Percentiles rank a stretch among this genome's conserved stretches.
Evolutionary conservation across 768 basidiomycete species (phyloP).

Genomic region (Rossbeevera mucosa): DNA sequence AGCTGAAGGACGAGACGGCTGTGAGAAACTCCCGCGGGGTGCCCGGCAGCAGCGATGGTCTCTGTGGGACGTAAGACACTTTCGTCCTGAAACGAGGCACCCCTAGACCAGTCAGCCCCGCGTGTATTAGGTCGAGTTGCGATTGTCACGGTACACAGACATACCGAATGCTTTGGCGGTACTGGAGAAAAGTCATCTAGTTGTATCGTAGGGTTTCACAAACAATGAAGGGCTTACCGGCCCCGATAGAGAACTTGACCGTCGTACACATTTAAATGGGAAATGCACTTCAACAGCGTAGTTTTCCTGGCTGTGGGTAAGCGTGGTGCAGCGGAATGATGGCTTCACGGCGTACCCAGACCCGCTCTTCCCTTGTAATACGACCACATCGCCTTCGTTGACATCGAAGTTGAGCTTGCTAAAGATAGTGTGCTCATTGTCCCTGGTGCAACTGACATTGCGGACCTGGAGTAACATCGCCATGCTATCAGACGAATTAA

Average conservation of each 20-base stretch:
- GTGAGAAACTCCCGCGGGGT: slow-evolving; percentile 71
- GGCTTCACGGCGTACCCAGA: slow-evolving; percentile 46
- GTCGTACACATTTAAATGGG: slow-evolving; percentile 69
- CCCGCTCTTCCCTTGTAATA: slow-evolving; percentile 78
- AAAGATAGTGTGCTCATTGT: slow-evolving; percentile 50
- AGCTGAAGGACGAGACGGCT: slow-evolving; percentile 48
- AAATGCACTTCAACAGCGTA: slow-evolving; percentile 79
- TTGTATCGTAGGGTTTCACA: background rate
- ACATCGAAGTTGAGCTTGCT: slow-evolving; percentile 57
- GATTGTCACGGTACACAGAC: slow-evolving; percentile 9
- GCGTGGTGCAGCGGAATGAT: background rate
- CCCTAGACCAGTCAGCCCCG: slow-evolving; percentile 39
- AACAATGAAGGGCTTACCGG: slow-evolving; percentile 41
- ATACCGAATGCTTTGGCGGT: slow-evolving; percentile 47
- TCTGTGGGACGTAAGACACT: slow-evolving; percentile 84
- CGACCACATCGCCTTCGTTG: slow-evolving; percentile 67
- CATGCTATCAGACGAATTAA: slow-evolving; percentile 6
- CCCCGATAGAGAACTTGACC: slow-evolving; percentile 64
- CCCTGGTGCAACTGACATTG: slow-evolving; percentile 45
- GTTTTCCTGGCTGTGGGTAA: slow-evolving; percentile 44
- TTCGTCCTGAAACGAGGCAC: slow-evolving; percentile 74
- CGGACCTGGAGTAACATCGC: slow-evolving; percentile 47
- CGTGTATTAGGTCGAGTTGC: background rate
- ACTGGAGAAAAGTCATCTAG: slow-evolving; percentile 28
- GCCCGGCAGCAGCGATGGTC: slow-evolving; percentile 80